These are phyloP conservation scores for Santalum album DNA, from an alignment of 164 flowering plant species.

Conservation along the genomic window DNA sequence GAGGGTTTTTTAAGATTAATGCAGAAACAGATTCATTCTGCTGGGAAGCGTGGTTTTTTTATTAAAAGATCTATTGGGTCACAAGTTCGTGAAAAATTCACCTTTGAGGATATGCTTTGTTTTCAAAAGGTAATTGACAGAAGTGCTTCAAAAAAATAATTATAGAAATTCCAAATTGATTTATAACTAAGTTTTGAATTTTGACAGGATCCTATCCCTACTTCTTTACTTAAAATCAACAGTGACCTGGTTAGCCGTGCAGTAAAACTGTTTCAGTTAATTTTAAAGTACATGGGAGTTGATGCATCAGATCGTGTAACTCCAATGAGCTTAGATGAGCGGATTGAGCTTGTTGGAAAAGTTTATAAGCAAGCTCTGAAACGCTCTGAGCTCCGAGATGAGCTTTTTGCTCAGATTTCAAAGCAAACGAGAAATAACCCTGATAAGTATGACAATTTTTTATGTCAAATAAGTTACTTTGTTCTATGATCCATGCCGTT, in stretches of 20 bases:
- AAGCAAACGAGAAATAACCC: slow-evolving; percentile 94
- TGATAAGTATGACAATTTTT: slow-evolving; percentile 41
- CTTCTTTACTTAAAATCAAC: slow-evolving; percentile 78
- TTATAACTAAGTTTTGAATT: slow-evolving; percentile 5
- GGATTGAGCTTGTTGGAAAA: slow-evolving; percentile 80
- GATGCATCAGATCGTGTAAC: slow-evolving; percentile 66
- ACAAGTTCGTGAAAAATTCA: slow-evolving; percentile 72
- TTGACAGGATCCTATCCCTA: slow-evolving; percentile 91
- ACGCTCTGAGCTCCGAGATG: slow-evolving; percentile 96
- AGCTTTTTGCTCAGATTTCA: slow-evolving; percentile 81
- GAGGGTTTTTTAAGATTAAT: slow-evolving; percentile 83
- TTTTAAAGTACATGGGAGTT: slow-evolving; percentile 91
- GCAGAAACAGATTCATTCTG: slow-evolving; percentile 89
- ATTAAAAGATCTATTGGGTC: slow-evolving; percentile 70
- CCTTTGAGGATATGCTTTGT: slow-evolving; percentile 96
- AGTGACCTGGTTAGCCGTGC: slow-evolving; percentile 78
- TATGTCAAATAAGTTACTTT: no score
- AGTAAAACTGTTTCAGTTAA: slow-evolving; percentile 65
- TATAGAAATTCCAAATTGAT: neutral
- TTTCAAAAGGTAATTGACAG: slow-evolving; percentile 73
- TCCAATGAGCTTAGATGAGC: slow-evolving; percentile 67
- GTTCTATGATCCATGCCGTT: no score
- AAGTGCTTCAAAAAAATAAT: neutral
- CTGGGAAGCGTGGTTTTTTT: slow-evolving; percentile 87
- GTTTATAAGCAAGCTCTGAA: slow-evolving; percentile 83